phyloP scores from a whole-genome alignment of 352 stramenopile genomes.

The Elongisporangium anandrum region DNA sequence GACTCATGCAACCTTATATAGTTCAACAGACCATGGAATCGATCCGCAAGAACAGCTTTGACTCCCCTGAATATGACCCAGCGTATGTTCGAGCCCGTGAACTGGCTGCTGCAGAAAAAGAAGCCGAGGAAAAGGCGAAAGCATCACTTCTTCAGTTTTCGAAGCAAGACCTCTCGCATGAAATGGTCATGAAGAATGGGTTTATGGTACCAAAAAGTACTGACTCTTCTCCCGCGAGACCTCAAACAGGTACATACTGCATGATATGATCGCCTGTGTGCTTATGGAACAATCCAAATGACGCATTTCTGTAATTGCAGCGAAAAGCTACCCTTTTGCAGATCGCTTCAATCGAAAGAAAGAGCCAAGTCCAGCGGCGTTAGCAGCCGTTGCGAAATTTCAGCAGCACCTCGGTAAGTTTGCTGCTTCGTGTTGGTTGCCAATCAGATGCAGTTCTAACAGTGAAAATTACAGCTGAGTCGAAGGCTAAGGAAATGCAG shows the following conservation, averaged over 20 bases:
- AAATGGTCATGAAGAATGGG: constrained; percentile 65
- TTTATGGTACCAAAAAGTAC: constrained; percentile 37
- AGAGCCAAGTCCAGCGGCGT: constrained; percentile 31
- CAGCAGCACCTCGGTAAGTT: constrained; percentile 49
- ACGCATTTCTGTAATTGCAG: constrained; percentile 8
- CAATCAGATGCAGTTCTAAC: not conserved
- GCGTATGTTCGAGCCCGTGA: constrained; percentile 52
- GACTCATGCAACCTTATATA: not conserved
- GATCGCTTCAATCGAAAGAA: constrained; percentile 39
- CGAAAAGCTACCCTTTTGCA: constrained; percentile 61
- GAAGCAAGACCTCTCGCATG: constrained; percentile 45
- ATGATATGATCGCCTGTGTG: not conserved
- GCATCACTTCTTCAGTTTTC: constrained; percentile 44
- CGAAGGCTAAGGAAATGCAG: constrained; percentile 18
- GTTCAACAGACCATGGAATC: constrained; percentile 28
- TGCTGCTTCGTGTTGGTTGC: not conserved
- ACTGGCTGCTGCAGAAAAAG: constrained; percentile 37
- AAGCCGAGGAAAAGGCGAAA: constrained; percentile 58
- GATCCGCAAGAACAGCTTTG: constrained; percentile 45
- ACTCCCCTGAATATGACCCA: constrained; percentile 42
- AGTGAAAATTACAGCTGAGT: not conserved
- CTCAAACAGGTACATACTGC: constrained; percentile 8
- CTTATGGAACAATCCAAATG: not conserved
- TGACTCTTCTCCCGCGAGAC: constrained; percentile 4
- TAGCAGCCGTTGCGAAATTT: constrained; percentile 49